Percentiles rank a stretch among this genome's conserved stretches.
phyloP scores from a whole-genome alignment of 2,329 filamentous ascomycete genomes.

The Hypoxylon sp. region DNA sequence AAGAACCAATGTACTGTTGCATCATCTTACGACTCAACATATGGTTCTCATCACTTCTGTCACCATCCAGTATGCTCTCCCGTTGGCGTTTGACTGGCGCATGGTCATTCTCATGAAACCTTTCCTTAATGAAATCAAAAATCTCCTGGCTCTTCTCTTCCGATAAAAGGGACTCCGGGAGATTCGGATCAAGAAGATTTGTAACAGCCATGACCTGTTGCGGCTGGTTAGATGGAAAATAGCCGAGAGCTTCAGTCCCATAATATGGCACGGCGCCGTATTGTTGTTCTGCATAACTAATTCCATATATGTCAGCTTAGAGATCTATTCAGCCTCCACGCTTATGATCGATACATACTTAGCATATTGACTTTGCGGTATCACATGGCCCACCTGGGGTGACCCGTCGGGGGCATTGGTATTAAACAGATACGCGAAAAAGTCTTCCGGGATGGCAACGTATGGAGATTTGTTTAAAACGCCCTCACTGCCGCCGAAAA shows the following conservation, averaged over 20 bases:
- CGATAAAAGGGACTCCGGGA: slow-evolving; percentile 84
- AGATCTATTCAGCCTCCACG: background rate
- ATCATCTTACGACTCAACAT: slow-evolving; percentile 92
- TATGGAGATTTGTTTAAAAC: slow-evolving; percentile 87
- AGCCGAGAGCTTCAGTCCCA: slow-evolving; percentile 65
- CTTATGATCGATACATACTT: slow-evolving; percentile 60
- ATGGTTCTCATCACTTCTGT: slow-evolving; percentile 75
- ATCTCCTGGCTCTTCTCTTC: slow-evolving; percentile 90
- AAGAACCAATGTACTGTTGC: slow-evolving; percentile 93
- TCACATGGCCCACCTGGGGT: slow-evolving; percentile 67
- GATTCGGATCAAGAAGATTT: slow-evolving; percentile 83
- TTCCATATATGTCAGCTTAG: slow-evolving; percentile 35
- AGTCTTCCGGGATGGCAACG: slow-evolving; percentile 85
- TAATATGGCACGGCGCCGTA: slow-evolving; percentile 66
- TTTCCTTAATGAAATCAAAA: slow-evolving; percentile 82
- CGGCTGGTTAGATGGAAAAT: slow-evolving; percentile 69
- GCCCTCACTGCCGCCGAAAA: slow-evolving; percentile 88
- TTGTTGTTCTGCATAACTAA: slow-evolving; percentile 68
- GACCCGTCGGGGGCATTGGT: slow-evolving; percentile 69
- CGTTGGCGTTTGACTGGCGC: slow-evolving; percentile 81
- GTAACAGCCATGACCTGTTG: slow-evolving; percentile 92
- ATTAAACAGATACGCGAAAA: slow-evolving; percentile 87
- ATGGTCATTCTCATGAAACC: slow-evolving; percentile 86
- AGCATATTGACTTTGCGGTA: slow-evolving; percentile 61
- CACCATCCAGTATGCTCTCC: slow-evolving; percentile 82